Percentiles rank a stretch among this genome's conserved stretches.
Evolutionary conservation across 1,284 basidiomycete species (phyloP).

Genomic region (Melampsora medusae): DNA sequence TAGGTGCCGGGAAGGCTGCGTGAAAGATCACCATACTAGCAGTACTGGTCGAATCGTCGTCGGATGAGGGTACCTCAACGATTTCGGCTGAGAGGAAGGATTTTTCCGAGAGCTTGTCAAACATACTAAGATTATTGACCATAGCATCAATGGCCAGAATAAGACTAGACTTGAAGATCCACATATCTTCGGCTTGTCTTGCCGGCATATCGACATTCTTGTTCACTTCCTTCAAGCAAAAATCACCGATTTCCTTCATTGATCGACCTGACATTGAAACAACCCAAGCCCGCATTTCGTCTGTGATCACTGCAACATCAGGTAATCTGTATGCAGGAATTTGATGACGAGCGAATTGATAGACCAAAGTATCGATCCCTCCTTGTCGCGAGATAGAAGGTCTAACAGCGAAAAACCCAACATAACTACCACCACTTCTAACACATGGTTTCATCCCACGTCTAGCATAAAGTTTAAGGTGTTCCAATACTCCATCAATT

Average conservation of each 20-base stretch:
- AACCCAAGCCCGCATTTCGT: constrained; percentile 57
- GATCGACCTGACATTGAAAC: constrained; percentile 55
- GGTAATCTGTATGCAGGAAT: constrained; percentile 61
- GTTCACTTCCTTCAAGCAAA: constrained; percentile 56
- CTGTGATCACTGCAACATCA: constrained; percentile 56
- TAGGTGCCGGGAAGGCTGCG: constrained; percentile 57
- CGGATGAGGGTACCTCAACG: constrained; percentile 57
- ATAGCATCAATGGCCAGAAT: constrained; percentile 59
- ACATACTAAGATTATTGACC: constrained; percentile 57
- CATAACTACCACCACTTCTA: constrained; percentile 59
- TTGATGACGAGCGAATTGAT: constrained; percentile 61
- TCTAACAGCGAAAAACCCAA: constrained; percentile 59
- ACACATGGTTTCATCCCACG: constrained; percentile 59
- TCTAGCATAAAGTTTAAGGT: constrained; percentile 60
- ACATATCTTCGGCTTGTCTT: constrained; percentile 56
- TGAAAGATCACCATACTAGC: constrained; percentile 58
- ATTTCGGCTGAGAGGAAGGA: constrained; percentile 59
- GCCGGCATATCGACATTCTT: constrained; percentile 48
- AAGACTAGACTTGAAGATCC: constrained; percentile 59
- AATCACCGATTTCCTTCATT: constrained; percentile 57
- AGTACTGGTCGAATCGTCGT: constrained; percentile 52
- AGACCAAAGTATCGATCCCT: constrained; percentile 58
- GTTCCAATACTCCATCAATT: constrained; percentile 58
- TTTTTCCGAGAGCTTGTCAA: constrained; percentile 57
- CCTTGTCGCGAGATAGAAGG: constrained; percentile 54